Conservation (phyloP, 192 early-diverging fungal species). For the Spinellus fusiger region DNA sequence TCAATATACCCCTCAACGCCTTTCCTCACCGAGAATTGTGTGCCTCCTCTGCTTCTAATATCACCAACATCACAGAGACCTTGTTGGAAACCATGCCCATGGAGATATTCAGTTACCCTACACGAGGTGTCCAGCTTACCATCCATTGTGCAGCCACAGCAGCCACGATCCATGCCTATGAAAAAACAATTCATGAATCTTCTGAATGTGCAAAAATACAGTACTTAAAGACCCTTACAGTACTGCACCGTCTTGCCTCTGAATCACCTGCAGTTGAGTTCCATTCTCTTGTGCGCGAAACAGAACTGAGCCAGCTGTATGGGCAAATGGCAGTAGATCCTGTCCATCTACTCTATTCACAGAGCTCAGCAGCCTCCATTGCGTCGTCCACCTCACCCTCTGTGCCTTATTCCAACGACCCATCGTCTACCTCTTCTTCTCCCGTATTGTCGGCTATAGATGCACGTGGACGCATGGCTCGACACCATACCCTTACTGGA, state of each 20-base stretch:
- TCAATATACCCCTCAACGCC: constrained; percentile 22
- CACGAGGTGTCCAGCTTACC: constrained; percentile 45
- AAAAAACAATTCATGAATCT: background rate
- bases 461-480: background rate
- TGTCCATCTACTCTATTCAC: no score
- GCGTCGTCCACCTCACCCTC: background rate
- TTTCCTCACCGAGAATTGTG: constrained; percentile 42
- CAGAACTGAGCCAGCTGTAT: constrained; percentile 15
- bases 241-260: background rate
- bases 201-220: constrained; percentile 11
- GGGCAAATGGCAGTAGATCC: constrained; percentile 15
- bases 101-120: constrained; percentile 40
- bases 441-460: constrained; percentile 1
- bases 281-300: constrained; percentile 6
- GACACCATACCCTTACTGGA: constrained; percentile 1
- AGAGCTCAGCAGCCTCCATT: background rate
- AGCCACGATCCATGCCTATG: constrained; percentile 38
- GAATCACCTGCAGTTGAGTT: constrained; percentile 10
- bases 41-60: constrained; percentile 43
- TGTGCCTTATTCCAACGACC: background rate
- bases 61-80: constrained; percentile 41
- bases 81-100: constrained; percentile 36
- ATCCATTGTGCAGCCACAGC: constrained; percentile 48
- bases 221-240: constrained; percentile 5
- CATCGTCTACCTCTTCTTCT: constrained; percentile 11